Evolutionary conservation across 257 asterid species (phyloP), one percentile per base, ranked within the genome.

Genomic region (Nicotiana tabacum): DNA sequence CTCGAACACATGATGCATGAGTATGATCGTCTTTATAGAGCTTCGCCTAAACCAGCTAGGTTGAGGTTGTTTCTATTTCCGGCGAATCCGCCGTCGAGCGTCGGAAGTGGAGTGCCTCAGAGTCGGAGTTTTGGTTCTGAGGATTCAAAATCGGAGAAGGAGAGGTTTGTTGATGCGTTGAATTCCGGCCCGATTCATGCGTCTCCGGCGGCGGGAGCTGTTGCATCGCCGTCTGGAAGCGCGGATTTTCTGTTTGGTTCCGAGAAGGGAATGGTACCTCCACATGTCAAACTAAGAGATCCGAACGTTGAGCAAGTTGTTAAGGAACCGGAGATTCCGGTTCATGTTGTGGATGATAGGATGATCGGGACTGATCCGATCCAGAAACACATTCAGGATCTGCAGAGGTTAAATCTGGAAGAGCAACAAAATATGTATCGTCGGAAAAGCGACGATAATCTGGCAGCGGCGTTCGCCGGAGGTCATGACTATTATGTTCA

Each of bases 1-100:
- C 88, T 96, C 81, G 99, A 96, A 85, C 96, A 93, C 77, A 92
- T 96, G 99, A 92, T 96, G 98, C 85, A 89, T 70, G 99, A 94
- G 91, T 96, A 91, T 48, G 99, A 94, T 85, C 92, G 99, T 6
- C 82, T 94, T 83, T 92, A 80, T 48, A 86, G 93, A 70, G 88
- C 86, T 43, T 91, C 99, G 0, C 96, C 94, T 0, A 93, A 90
- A 86, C 98, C 98, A 5, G 92, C 98, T 60, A 85, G 99, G 84
- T 82, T 94, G 48, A 86, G 98, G 91, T 78, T 96, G 85, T 96
- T 96, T 85, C 64, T 91, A 57, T 96, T 96, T 57, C 87, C 90
- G 77, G 82, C 60, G 80, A 92, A 79, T 70, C 89, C 77, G 3
- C 55, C 83, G 87, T 85, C 93, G 70, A 51, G 43, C 1, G 46